Conservation (phyloP, 2,329 filamentous ascomycete species). For the Penicillium fuscoglaucum region DNA sequence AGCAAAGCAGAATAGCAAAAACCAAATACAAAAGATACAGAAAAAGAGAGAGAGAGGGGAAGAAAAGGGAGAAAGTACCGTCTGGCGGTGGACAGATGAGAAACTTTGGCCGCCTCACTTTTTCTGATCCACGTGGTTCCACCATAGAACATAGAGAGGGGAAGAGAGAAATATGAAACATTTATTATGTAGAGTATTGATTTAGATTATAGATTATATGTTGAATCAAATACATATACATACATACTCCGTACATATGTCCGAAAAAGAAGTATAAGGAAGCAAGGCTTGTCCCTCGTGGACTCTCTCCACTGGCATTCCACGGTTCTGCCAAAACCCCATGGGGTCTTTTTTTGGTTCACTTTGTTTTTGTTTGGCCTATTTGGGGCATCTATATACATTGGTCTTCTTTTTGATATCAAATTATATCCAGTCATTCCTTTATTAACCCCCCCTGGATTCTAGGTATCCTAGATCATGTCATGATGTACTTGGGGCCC, state of each 20-base stretch:
- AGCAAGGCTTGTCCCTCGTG: conserved; percentile 18
- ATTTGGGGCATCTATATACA: conserved; percentile 19
- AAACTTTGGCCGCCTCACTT: conserved; percentile 28
- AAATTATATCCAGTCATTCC: not conserved
- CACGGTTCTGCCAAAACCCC: conserved; percentile 25
- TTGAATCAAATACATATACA: not conserved
- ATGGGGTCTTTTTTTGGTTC: conserved; percentile 17
- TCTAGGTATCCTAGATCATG: conserved; percentile 31
- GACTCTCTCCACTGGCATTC: conserved; percentile 27
- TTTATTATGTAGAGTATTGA: not conserved
- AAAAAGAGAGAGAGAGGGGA: conserved; percentile 6
- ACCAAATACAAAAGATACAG: not conserved
- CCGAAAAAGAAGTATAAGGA: not conserved
- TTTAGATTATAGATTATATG: not conserved
- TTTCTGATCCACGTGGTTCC: conserved; percentile 26
- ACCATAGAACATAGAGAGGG: not conserved
- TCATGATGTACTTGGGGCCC: conserved; percentile 66
- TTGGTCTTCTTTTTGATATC: not conserved
- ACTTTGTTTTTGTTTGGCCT: not conserved
- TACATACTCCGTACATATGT: not conserved
- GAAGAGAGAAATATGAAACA: not conserved
- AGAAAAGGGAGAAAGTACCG: conserved; percentile 17
- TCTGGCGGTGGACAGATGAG: conserved; percentile 25
- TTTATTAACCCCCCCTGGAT: conserved; percentile 7
- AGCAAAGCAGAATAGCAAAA: not conserved